These are phyloP conservation scores for Elaeagnus macrophylla DNA, from an alignment of 306 rosid genomes.

Conservation along the genomic window DNA sequence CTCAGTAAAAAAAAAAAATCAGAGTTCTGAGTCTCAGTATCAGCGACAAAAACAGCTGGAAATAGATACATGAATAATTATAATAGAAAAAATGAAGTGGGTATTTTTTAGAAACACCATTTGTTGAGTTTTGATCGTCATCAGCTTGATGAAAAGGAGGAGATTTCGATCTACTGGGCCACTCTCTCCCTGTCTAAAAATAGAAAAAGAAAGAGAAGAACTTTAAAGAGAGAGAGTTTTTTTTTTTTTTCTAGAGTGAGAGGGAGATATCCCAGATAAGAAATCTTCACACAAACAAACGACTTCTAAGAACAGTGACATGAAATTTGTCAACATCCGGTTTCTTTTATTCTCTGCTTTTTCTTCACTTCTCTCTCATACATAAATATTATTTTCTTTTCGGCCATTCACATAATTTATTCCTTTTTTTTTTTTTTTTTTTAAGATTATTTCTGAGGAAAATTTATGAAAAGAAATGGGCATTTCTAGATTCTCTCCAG, in stretches of 20 bases:
- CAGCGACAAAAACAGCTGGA: conserved; percentile 9
- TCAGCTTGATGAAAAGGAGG: conserved; percentile 40
- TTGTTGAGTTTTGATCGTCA: conserved; percentile 74
- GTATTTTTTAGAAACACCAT: conserved; percentile 48
- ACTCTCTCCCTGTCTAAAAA: conserved; percentile 27
- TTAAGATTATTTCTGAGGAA: too few relatives aligned
- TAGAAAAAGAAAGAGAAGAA: conserved; percentile 10
- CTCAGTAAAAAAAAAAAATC: conserved; percentile 25
- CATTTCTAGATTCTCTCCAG: too few relatives aligned
- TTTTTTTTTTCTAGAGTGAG: conserved; percentile 15
- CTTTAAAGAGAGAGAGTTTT: conserved; percentile 31
- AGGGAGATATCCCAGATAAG: conserved; percentile 98
- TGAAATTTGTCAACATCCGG: conserved; percentile 99
- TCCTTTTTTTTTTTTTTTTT: too few relatives aligned
- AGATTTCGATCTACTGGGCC: conserved; percentile 99
- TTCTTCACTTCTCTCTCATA: conserved; percentile 47
- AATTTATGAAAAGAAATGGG: too few relatives aligned
- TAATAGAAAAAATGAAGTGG: conserved; percentile 36
- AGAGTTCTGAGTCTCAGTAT: conserved; percentile 23
- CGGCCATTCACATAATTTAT: too few relatives aligned
- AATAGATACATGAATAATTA: conserved; percentile 16
- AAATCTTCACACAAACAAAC: conserved; percentile 90
- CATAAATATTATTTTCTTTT: too few relatives aligned
- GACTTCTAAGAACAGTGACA: conserved; percentile 99
- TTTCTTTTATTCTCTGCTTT: conserved; percentile 97